These are phyloP conservation scores for Boletellus sp. DNA, from an alignment of 768 basidiomycete species.

Conservation along the genomic window DNA sequence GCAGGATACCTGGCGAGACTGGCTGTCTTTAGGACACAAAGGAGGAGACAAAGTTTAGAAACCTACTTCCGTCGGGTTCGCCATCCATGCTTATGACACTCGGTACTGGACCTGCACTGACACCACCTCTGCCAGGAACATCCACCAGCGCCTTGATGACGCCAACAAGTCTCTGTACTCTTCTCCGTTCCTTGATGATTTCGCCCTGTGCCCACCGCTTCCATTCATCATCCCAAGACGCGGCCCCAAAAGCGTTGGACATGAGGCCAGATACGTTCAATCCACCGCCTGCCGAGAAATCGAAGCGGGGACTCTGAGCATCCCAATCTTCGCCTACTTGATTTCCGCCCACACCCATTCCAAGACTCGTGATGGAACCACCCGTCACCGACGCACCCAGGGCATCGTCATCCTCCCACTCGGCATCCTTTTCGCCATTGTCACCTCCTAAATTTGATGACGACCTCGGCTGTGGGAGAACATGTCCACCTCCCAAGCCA, in stretches of 20 bases:
- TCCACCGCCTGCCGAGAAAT: conserved; percentile 9
- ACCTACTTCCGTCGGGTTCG: conserved; percentile 17
- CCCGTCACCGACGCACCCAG: conserved; percentile 5
- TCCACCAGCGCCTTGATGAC: conserved; percentile 65
- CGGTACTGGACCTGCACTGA: neutral
- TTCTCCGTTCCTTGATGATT: conserved; percentile 56
- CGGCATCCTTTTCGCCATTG: conserved; percentile 23
- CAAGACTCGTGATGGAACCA: conserved; percentile 12
- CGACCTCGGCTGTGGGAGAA: conserved; percentile 24
- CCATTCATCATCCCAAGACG: conserved; percentile 24
- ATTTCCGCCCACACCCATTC: conserved; percentile 8
- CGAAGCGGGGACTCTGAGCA: conserved; percentile 13
- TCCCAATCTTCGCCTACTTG: conserved; percentile 27
- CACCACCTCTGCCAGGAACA: conserved; percentile 43
- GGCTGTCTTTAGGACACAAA: conserved; percentile 2
- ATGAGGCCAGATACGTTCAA: conserved; percentile 11
- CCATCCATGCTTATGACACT: conserved; percentile 4
- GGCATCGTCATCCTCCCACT: conserved; percentile 30
- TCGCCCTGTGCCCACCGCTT: conserved; percentile 28
- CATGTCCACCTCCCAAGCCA: conserved; percentile 14
- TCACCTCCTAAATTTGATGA: conserved; percentile 27
- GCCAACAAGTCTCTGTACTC: conserved; percentile 57
- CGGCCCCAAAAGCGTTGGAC: conserved; percentile 7
- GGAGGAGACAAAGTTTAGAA: neutral
- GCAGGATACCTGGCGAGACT: conserved; percentile 23